phyloP scores from a whole-genome alignment of 1,284 basidiomycete genomes.

The Cryptococcus sp. region DNA sequence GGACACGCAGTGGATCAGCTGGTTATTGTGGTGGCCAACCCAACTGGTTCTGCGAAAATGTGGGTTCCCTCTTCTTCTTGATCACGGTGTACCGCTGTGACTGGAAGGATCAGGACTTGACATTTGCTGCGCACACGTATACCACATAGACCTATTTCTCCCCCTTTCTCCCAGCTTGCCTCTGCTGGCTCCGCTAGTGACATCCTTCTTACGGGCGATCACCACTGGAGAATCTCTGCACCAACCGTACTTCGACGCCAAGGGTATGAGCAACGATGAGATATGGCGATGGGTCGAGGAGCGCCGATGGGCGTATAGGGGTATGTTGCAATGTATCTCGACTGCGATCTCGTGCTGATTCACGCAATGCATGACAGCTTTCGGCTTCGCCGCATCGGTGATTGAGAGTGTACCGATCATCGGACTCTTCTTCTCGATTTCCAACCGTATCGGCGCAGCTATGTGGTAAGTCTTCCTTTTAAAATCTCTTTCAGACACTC shows the following conservation, averaged over 20 bases:
- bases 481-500: neutral
- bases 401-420: constrained; percentile 75
- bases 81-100: neutral
- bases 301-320: constrained; percentile 79
- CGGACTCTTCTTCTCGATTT: constrained; percentile 75
- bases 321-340: constrained; percentile 52
- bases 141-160: constrained; percentile 63
- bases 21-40: constrained; percentile 59
- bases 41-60: constrained; percentile 60
- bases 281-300: constrained; percentile 77
- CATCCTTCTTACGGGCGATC: constrained; percentile 68
- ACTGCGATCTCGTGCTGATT: neutral
- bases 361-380: constrained; percentile 57
- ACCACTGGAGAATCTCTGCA: constrained; percentile 71
- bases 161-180: constrained; percentile 68
- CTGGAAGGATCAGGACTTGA: neutral
- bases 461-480: constrained; percentile 65
- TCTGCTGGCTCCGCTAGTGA: constrained; percentile 65
- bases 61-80: constrained; percentile 36
- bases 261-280: constrained; percentile 72
- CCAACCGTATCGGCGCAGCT: constrained; percentile 80
- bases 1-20: constrained; percentile 43
- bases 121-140: neutral
- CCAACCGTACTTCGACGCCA: constrained; percentile 73
- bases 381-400: constrained; percentile 76